phyloP scores from a whole-genome alignment of 2,329 filamentous ascomycete species.

The Periconia sp. region DNA sequence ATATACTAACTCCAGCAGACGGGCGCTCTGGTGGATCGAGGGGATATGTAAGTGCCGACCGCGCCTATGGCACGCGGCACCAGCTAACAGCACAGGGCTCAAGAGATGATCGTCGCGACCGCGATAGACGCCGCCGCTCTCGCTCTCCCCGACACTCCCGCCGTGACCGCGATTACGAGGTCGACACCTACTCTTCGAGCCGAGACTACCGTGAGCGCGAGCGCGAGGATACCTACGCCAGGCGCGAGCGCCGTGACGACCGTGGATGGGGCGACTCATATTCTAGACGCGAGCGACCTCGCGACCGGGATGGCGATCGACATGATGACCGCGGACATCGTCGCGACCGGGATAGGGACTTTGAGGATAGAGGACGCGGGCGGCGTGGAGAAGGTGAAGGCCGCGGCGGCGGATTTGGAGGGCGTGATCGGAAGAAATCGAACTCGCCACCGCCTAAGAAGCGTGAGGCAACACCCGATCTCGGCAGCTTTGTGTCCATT shows the following conservation, averaged over 20 bases:
- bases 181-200: constrained; percentile 90
- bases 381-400: constrained; percentile 35
- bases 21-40: constrained; percentile 44
- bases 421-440: constrained; percentile 69
- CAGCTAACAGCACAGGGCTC: constrained; percentile 39
- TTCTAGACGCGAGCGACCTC: constrained; percentile 41
- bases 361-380: constrained; percentile 58
- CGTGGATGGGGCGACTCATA: constrained; percentile 67
- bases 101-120: constrained; percentile 45
- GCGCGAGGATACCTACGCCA: constrained; percentile 88
- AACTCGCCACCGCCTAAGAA: constrained; percentile 81
- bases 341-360: constrained; percentile 53
- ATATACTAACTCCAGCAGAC: constrained; percentile 44
- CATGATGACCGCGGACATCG: constrained; percentile 43
- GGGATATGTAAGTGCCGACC: constrained; percentile 44
- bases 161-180: constrained; percentile 73
- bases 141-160: constrained; percentile 81
- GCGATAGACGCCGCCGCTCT: constrained; percentile 70
- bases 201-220: constrained; percentile 91
- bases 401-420: constrained; percentile 28
- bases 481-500: constrained; percentile 84
- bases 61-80: constrained; percentile 10
- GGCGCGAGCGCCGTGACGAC: constrained; percentile 61
- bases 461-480: constrained; percentile 92
- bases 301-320: constrained; percentile 41